Evolutionary conservation across 2,329 filamentous ascomycete species (phyloP).

Genomic region (Pseudonectria foliicola): DNA sequence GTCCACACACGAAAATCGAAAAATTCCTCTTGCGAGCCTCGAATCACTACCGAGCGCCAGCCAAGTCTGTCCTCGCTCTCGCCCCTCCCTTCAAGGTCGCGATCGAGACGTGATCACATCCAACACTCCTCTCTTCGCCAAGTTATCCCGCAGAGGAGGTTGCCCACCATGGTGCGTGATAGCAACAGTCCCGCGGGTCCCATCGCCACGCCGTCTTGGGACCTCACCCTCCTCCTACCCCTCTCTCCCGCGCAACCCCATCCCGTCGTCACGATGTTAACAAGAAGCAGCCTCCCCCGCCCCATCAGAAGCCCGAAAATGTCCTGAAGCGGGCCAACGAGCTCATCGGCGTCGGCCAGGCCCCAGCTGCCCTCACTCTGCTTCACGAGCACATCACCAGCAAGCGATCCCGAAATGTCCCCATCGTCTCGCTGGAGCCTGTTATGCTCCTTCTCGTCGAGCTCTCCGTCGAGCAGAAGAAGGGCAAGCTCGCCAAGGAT

Average conservation of each 20-base stretch:
- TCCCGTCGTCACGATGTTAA: conserved; percentile 20
- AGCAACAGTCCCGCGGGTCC: conserved; percentile 1
- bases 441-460: conserved; percentile 98
- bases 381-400: conserved; percentile 99
- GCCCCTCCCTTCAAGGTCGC: conserved; percentile 27
- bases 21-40: conserved; percentile 32
- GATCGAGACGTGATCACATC: conserved; percentile 30
- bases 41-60: conserved; percentile 34
- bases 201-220: conserved; percentile 1
- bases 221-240: conserved; percentile 20
- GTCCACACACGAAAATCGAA: conserved; percentile 41
- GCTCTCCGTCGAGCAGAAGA: conserved; percentile 92
- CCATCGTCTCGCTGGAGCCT: conserved; percentile 91
- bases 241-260: conserved; percentile 19
- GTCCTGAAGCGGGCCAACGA: conserved; percentile 97
- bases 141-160: conserved; percentile 39
- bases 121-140: conserved; percentile 31
- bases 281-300: conserved; percentile 71
- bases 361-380: conserved; percentile 82
- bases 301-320: conserved; percentile 98
- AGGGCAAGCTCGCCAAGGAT: conserved; percentile 97
- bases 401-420: conserved; percentile 94
- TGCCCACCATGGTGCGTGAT: conserved; percentile 43
- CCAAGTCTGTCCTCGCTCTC: conserved; percentile 29
- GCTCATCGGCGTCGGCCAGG: conserved; percentile 95